Evolutionary conservation across 495 filamentous ascomycete species (phyloP).

Genomic region (Coniosporium apollinis): DNA sequence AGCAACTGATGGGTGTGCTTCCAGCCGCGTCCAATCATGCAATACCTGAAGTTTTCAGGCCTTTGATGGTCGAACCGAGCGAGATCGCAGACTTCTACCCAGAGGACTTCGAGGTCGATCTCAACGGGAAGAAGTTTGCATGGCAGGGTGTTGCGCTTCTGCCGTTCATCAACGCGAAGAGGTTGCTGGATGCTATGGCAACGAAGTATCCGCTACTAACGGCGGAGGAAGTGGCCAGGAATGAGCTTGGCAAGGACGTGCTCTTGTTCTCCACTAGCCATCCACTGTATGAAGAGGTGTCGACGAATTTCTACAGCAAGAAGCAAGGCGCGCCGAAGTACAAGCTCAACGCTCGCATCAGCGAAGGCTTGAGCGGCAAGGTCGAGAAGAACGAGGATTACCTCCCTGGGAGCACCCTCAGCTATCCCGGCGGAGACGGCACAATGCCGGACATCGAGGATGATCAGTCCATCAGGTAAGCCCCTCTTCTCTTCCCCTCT

Average conservation of each 20-base stretch:
- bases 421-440: conserved; percentile 44
- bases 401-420: conserved; percentile 53
- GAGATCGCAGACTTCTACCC: conserved; percentile 97
- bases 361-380: conserved; percentile 61
- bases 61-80: conserved; percentile 74
- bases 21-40: conserved; percentile 85
- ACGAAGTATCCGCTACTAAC: conserved; percentile 66
- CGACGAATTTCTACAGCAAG: conserved; percentile 76
- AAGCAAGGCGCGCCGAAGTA: conserved; percentile 49
- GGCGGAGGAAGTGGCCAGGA: conserved; percentile 61
- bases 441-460: conserved; percentile 62
- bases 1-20: conserved; percentile 96
- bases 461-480: conserved; percentile 68
- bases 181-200: conserved; percentile 67
- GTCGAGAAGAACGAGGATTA: conserved; percentile 68
- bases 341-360: conserved; percentile 53
- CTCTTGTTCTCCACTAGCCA: conserved; percentile 72
- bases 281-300: conserved; percentile 65
- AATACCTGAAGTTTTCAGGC: conserved; percentile 71
- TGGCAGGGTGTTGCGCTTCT: conserved; percentile 94
- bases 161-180: conserved; percentile 88
- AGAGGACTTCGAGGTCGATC: conserved; percentile 76
- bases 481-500: conserved; percentile 7
- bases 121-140: conserved; percentile 96
- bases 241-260: conserved; percentile 62